phyloP scores from a whole-genome alignment of 1,284 basidiomycete species.

The Takashimella tepidaria region DNA sequence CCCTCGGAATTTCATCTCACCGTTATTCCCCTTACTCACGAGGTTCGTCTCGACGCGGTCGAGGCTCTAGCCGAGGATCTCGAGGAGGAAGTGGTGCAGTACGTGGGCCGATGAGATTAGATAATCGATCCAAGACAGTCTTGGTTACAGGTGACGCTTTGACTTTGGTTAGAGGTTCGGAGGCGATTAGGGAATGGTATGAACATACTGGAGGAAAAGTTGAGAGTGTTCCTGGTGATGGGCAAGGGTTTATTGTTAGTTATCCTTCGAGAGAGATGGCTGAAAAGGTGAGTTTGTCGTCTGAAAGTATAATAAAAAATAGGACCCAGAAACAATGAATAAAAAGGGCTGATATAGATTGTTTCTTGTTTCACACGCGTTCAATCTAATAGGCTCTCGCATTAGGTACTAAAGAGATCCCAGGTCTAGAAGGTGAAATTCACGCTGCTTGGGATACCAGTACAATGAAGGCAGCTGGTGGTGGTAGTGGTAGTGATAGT shows the following conservation, averaged over 20 bases:
- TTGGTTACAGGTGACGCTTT: constrained; percentile 62
- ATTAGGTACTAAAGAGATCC: constrained; percentile 34
- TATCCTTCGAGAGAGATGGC: constrained; percentile 42
- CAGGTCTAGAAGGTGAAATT: constrained; percentile 19
- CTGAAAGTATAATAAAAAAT: no score
- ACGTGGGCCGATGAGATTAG: constrained; percentile 66
- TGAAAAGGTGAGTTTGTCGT: constrained; percentile 38
- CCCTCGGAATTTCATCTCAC: constrained; percentile 37
- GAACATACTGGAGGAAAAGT: constrained; percentile 55
- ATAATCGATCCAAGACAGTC: constrained; percentile 81
- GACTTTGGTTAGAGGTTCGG: constrained; percentile 46
- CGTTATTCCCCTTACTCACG: constrained; percentile 58
- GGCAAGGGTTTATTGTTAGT: constrained; percentile 32
- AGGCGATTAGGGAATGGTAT: constrained; percentile 72
- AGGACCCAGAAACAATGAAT: no score
- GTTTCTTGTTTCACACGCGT: constrained; percentile 1
- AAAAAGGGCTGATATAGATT: not conserved
- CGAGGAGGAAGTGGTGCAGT: constrained; percentile 54
- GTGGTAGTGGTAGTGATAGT: not conserved
- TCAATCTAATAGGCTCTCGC: constrained; percentile 38
- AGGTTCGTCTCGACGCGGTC: constrained; percentile 52
- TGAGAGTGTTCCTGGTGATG: constrained; percentile 10
- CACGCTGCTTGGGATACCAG: constrained; percentile 28
- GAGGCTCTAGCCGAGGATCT: constrained; percentile 59
- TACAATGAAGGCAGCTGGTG: not conserved